A percentile compares a stretch with the other conserved stretches of the same genome.
Evolutionary conservation across 2,329 filamentous ascomycete species (phyloP).

Genomic region (Hawksworthiomyces lignivorus): DNA sequence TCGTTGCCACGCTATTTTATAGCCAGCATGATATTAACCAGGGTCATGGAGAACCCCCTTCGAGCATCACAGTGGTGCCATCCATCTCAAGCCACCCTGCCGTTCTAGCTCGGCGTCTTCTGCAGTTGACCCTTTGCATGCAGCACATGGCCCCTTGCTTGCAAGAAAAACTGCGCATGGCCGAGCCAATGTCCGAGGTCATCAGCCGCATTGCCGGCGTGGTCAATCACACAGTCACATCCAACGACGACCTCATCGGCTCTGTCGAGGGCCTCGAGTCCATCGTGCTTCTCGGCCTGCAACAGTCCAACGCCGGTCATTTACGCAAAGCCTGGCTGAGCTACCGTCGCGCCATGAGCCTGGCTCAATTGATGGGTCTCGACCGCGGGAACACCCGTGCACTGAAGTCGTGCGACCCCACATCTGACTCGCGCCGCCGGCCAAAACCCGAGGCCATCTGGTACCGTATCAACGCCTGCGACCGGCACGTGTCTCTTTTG

Average conservation of each 20-base stretch:
- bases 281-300: constrained; percentile 39
- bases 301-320: constrained; percentile 45
- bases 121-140: constrained; percentile 37
- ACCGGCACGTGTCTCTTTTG: constrained; percentile 44
- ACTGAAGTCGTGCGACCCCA: constrained; percentile 31
- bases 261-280: constrained; percentile 47
- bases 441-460: constrained; percentile 32
- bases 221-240: constrained; percentile 33
- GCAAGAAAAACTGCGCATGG: constrained; percentile 20
- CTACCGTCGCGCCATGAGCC: constrained; percentile 39
- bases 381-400: constrained; percentile 27
- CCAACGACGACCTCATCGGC: constrained; percentile 43
- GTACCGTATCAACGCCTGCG: constrained; percentile 41
- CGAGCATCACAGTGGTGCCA: constrained; percentile 23
- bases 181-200: constrained; percentile 17
- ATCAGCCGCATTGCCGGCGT: constrained; percentile 26
- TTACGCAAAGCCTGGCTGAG: constrained; percentile 47
- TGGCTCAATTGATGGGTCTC: constrained; percentile 45
- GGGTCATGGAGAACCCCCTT: constrained; percentile 18
- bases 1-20: constrained; percentile 24
- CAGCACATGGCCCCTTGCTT: constrained; percentile 34
- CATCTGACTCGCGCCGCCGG: constrained; percentile 21
- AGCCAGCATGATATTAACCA: constrained; percentile 24
- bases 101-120: constrained; percentile 37
- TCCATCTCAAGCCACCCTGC: constrained; percentile 35